Percentiles rank a stretch among this genome's conserved stretches.
These are phyloP conservation scores for Morella rubra DNA, from an alignment of 306 rosid genomes.

Conservation along the genomic window DNA sequence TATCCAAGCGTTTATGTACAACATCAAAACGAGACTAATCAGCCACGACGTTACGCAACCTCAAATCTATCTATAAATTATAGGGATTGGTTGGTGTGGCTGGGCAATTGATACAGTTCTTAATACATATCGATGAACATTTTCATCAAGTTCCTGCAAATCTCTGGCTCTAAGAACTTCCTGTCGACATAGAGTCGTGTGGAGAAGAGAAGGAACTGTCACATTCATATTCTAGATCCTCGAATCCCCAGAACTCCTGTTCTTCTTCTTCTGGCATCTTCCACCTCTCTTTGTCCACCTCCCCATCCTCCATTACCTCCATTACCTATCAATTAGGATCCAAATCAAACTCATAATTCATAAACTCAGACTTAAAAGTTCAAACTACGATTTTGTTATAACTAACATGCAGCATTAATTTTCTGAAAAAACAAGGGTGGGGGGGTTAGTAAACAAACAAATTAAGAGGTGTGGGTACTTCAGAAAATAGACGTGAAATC, in stretches of 20 bases:
- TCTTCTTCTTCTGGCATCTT: slow-evolving; percentile 79
- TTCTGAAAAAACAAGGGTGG: too few species aligned
- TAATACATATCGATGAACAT: too few species aligned
- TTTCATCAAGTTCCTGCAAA: slow-evolving; percentile 1
- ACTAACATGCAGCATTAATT: too few species aligned
- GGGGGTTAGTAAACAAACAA: too few species aligned
- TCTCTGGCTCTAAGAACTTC: slow-evolving; percentile 35
- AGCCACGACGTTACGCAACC: background rate
- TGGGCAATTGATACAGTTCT: too few species aligned
- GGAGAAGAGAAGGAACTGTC: slow-evolving; percentile 78
- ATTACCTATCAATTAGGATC: slow-evolving; percentile 47
- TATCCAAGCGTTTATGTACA: background rate
- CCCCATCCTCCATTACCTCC: slow-evolving; percentile 73
- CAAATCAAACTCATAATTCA: too few species aligned
- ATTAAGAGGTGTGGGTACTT: too few species aligned
- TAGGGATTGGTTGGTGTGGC: background rate
- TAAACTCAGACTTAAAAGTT: too few species aligned
- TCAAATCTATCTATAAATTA: too few species aligned
- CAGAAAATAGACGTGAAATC: too few species aligned
- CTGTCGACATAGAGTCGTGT: slow-evolving; percentile 50
- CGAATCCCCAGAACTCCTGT: slow-evolving; percentile 88
- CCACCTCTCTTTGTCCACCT: slow-evolving; percentile 68
- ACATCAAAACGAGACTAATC: background rate
- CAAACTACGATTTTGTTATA: too few species aligned
- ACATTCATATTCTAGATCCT: slow-evolving; percentile 78